These are phyloP conservation scores for Myxozyma neotropica DNA, from an alignment of 805 yeast species.

Conservation along the genomic window DNA sequence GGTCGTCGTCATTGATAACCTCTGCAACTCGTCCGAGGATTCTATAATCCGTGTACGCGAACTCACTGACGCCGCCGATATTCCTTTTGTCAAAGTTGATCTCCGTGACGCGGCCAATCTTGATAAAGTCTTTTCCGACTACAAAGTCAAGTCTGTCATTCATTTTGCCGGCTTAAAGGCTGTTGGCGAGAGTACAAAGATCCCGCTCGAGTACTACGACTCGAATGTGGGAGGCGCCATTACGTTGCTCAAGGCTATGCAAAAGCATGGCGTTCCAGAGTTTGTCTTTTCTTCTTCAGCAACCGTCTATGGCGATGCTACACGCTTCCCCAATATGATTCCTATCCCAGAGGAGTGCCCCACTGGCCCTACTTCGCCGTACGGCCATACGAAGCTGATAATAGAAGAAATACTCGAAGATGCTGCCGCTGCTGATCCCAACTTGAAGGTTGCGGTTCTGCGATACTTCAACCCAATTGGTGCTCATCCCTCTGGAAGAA, in stretches of 20 bases:
- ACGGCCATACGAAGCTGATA: conserved; percentile 69
- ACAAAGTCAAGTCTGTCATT: conserved; percentile 60
- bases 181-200: conserved; percentile 72
- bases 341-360: conserved; percentile 82
- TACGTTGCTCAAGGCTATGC: conserved; percentile 58
- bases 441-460: conserved; percentile 55
- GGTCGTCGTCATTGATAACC: conserved; percentile 73
- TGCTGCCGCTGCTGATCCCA: conserved; percentile 47
- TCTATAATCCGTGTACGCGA: conserved; percentile 64
- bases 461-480: conserved; percentile 86
- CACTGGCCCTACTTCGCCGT: conserved; percentile 73
- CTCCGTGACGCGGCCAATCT: conserved; percentile 55
- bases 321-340: conserved; percentile 68
- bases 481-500: conserved; percentile 77
- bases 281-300: conserved; percentile 79
- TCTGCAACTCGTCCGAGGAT: conserved; percentile 66
- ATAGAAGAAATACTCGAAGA: conserved; percentile 67
- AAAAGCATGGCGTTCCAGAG: conserved; percentile 49
- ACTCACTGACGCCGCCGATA: conserved; percentile 47
- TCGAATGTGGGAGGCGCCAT: conserved; percentile 70
- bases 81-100: conserved; percentile 61
- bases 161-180: conserved; percentile 86
- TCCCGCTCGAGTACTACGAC: conserved; percentile 68
- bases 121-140: conserved; percentile 51
- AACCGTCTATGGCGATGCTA: conserved; percentile 81